Evolutionary conservation across 441 rosid species (phyloP).

Genomic region (Eutrema salsugineum): DNA sequence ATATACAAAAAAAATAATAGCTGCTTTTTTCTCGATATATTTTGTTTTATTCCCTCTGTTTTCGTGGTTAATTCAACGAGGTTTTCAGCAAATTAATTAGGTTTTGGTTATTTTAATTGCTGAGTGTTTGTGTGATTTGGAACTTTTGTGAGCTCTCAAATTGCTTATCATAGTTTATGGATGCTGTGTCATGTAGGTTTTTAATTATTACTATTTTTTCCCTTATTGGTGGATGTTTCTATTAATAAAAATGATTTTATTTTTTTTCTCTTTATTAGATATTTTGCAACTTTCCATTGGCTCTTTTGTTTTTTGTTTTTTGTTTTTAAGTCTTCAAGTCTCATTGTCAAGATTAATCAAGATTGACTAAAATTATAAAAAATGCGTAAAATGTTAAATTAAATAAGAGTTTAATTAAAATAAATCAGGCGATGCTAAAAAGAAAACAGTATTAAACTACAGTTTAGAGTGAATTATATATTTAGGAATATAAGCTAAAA

Average conservation of each 20-base stretch:
- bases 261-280: background rate
- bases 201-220: background rate
- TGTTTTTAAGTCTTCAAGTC: background rate
- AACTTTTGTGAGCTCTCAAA: constrained; percentile 12
- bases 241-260: background rate
- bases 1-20: constrained; percentile 17
- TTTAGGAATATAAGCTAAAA: background rate
- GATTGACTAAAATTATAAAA: background rate
- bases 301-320: background rate
- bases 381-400: background rate
- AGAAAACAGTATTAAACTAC: background rate
- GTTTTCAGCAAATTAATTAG: constrained; percentile 15
- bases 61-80: constrained; percentile 27
- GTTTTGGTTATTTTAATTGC: constrained; percentile 6
- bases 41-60: background rate
- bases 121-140: constrained; percentile 12
- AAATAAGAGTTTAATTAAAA: background rate
- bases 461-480: background rate
- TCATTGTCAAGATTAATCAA: background rate
- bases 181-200: constrained; percentile 10
- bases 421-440: background rate
- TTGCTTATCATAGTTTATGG: constrained; percentile 10
- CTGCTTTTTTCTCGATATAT: background rate
- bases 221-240: background rate
- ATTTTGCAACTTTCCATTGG: background rate